A percentile compares a stretch with the other conserved stretches of the same genome.
These are phyloP conservation scores for Baorangia bicolor DNA, from an alignment of 768 basidiomycete genomes.

Conservation along the genomic window DNA sequence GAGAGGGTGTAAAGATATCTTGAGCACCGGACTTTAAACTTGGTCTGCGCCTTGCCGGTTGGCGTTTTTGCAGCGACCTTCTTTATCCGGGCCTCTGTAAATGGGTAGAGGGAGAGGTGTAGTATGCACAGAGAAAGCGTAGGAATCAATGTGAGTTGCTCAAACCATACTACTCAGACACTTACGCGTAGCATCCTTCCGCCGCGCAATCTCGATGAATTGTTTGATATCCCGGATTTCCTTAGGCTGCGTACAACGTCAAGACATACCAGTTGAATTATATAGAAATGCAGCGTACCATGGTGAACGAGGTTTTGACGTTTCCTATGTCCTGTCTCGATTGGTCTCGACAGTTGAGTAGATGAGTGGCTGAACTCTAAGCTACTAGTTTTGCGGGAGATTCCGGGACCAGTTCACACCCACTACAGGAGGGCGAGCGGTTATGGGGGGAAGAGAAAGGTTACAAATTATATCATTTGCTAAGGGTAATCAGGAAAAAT, in stretches of 20 bases:
- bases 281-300: conserved; percentile 22
- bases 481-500: neutral
- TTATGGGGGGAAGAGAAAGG: neutral
- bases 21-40: conserved; percentile 98
- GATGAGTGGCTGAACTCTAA: conserved; percentile 35
- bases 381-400: conserved; percentile 27
- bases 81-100: conserved; percentile 96
- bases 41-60: conserved; percentile 79
- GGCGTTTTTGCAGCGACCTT: conserved; percentile 72
- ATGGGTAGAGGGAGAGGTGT: neutral
- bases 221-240: conserved; percentile 98
- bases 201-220: conserved; percentile 94
- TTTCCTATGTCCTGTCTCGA: conserved; percentile 1
- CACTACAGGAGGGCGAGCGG: too few relatives aligned
- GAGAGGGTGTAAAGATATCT: conserved; percentile 97
- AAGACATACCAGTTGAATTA: neutral
- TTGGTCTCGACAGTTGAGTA: neutral
- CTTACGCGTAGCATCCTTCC: conserved; percentile 96
- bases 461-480: neutral
- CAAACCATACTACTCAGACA: conserved; percentile 20
- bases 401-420: conserved; percentile 13
- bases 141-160: conserved; percentile 1
- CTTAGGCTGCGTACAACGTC: conserved; percentile 66
- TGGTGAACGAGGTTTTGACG: conserved; percentile 20
- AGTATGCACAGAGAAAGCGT: neutral